These are phyloP conservation scores for Penicillium glabrum DNA, from an alignment of 2,329 filamentous ascomycete species.

Conservation along the genomic window DNA sequence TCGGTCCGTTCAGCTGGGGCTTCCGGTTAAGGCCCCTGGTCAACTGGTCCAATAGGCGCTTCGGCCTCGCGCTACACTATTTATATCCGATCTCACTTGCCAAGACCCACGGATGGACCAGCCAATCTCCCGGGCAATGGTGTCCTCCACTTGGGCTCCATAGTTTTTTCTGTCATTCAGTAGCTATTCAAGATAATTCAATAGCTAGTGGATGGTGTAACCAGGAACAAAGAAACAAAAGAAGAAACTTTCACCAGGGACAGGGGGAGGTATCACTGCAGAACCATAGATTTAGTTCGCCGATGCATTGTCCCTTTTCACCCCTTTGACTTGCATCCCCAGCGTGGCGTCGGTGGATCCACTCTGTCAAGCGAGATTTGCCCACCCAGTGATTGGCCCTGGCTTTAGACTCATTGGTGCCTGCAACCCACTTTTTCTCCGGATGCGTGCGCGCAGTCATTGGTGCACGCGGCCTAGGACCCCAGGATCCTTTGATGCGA, in stretches of 20 bases:
- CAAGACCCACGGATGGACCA: slow-evolving; percentile 10
- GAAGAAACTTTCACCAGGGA: no score
- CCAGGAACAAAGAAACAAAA: no score
- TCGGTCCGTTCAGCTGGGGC: slow-evolving; percentile 1
- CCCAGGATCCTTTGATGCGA: slow-evolving; percentile 19
- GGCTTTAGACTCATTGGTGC: slow-evolving; percentile 19
- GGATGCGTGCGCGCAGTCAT: slow-evolving; percentile 18
- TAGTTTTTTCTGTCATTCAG: not conserved
- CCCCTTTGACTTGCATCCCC: slow-evolving; percentile 21
- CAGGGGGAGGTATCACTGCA: not conserved
- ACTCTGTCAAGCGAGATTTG: slow-evolving; percentile 25
- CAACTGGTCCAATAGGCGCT: not conserved
- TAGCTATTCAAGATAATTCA: no score
- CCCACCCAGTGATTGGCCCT: slow-evolving; percentile 8
- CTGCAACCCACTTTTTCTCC: slow-evolving; percentile 27
- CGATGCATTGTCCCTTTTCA: not conserved
- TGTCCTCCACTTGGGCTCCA: not conserved
- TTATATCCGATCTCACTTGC: slow-evolving; percentile 23
- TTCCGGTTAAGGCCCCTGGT: not conserved
- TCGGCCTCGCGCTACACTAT: slow-evolving; percentile 13
- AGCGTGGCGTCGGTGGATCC: slow-evolving; percentile 24
- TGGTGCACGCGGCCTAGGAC: slow-evolving; percentile 15
- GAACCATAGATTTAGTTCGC: not conserved
- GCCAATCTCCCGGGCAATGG: slow-evolving; percentile 14
- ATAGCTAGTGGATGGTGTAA: no score